These are phyloP conservation scores for Phytophthora pinifolia DNA, from an alignment of 352 stramenopile species.

Conservation along the genomic window DNA sequence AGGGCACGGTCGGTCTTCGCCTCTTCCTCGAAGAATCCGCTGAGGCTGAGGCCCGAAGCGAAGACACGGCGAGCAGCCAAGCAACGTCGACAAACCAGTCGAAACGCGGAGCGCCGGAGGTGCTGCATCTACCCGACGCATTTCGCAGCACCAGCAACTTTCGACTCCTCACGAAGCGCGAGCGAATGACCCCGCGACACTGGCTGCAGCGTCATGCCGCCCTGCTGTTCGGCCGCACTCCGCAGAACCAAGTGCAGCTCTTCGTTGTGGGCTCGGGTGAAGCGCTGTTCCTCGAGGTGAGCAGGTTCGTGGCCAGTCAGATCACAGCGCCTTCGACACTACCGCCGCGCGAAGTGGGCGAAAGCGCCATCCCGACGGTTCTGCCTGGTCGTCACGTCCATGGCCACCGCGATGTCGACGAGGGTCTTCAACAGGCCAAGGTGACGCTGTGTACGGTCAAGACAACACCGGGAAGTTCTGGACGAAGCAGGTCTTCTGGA, in stretches of 20 bases:
- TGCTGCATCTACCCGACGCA: constrained; percentile 23
- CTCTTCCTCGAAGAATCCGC: constrained; percentile 41
- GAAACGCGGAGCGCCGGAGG: constrained; percentile 4
- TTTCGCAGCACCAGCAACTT: constrained; percentile 61
- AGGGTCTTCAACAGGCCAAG: constrained; percentile 51
- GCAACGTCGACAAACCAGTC: constrained; percentile 7
- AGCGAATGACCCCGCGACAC: constrained; percentile 38
- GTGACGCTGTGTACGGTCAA: constrained; percentile 77
- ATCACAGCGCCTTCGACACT: constrained; percentile 48
- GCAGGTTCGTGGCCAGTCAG: constrained; percentile 59
- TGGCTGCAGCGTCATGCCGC: constrained; percentile 48
- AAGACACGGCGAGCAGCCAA: constrained; percentile 15
- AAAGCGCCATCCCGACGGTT: constrained; percentile 50
- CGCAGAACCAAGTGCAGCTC: constrained; percentile 73
- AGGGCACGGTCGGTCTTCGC: constrained; percentile 57
- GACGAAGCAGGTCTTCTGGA: constrained; percentile 11
- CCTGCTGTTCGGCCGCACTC: constrained; percentile 45
- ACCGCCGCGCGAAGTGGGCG: constrained; percentile 33
- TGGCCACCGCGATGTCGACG: constrained; percentile 11
- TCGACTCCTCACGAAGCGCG: constrained; percentile 45
- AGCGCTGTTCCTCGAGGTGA: constrained; percentile 65
- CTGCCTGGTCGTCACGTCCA: constrained; percentile 12
- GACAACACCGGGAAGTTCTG: constrained; percentile 22
- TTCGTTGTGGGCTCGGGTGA: constrained; percentile 81
- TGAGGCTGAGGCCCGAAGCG: constrained; percentile 8